Evolutionary conservation across 2,329 filamentous ascomycete species (phyloP).

Genomic region (Pseudogymnoascus destructans): DNA sequence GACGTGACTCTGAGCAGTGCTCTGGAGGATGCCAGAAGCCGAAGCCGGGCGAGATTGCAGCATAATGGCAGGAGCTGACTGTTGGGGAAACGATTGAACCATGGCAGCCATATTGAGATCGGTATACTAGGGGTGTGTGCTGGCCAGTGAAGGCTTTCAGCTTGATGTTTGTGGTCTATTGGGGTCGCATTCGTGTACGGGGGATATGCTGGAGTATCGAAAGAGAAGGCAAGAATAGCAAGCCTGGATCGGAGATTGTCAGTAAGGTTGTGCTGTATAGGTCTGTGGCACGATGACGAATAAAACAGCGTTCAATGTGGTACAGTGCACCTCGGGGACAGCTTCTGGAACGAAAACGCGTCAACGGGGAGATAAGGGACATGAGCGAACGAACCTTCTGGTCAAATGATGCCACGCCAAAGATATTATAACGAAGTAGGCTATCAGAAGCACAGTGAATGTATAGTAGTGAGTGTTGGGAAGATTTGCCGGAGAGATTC

Average conservation of each 20-base stretch:
- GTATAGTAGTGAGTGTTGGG: conserved; percentile 22
- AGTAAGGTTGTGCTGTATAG: neutral
- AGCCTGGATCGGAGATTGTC: conserved; percentile 5
- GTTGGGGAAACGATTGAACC: conserved; percentile 69
- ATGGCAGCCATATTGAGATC: conserved; percentile 62
- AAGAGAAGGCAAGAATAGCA: conserved; percentile 7
- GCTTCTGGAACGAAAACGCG: conserved; percentile 8
- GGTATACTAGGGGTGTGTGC: neutral
- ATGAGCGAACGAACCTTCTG: conserved; percentile 1
- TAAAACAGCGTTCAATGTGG: conserved; percentile 7
- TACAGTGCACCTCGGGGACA: neutral
- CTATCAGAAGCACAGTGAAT: conserved; percentile 6
- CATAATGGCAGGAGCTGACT: conserved; percentile 60
- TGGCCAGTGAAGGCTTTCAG: conserved; percentile 7
- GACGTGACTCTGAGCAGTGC: conserved; percentile 22
- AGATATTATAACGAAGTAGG: conserved; percentile 7
- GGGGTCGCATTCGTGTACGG: conserved; percentile 3
- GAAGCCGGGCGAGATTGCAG: conserved; percentile 61
- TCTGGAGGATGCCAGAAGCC: conserved; percentile 38
- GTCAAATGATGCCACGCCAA: conserved; percentile 6
- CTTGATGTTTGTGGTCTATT: neutral
- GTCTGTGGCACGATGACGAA: conserved; percentile 5
- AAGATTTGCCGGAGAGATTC: conserved; percentile 16
- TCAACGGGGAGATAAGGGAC: conserved; percentile 4
- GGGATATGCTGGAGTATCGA: neutral